Evolutionary conservation across 495 filamentous ascomycete genomes (phyloP).

Genomic region (Daldinia bambusicola): DNA sequence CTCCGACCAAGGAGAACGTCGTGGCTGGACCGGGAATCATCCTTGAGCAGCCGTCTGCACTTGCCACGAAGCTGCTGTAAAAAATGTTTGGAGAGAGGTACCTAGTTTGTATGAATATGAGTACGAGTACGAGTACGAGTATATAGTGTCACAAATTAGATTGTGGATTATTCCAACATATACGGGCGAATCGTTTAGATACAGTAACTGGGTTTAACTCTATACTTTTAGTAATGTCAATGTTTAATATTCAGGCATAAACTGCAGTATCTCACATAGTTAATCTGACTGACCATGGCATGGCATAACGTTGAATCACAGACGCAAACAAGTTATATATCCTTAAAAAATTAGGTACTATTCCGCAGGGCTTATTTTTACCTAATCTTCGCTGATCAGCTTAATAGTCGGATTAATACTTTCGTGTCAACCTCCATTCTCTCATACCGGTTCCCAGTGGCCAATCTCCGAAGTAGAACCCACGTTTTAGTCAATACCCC

Average conservation of each 20-base stretch:
- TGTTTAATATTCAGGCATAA: conserved; percentile 19
- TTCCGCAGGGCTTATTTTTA: too few relatives aligned
- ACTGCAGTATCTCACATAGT: too few relatives aligned
- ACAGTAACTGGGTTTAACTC: conserved; percentile 3
- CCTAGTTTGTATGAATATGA: too few relatives aligned
- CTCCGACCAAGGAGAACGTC: conserved; percentile 59
- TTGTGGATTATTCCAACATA: conserved; percentile 5
- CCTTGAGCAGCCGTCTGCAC: conserved; percentile 31
- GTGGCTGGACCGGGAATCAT: conserved; percentile 38
- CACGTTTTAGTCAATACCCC: background rate
- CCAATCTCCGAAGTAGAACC: too few relatives aligned
- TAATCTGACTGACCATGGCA: background rate
- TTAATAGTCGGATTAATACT: too few relatives aligned
- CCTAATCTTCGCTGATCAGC: too few relatives aligned
- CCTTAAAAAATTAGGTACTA: too few relatives aligned
- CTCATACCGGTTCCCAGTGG: too few relatives aligned
- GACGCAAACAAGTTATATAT: too few relatives aligned
- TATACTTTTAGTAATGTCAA: conserved; percentile 39
- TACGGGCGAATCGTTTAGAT: conserved; percentile 1
- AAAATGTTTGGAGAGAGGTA: too few relatives aligned
- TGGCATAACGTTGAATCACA: background rate
- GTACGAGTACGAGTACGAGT: background rate
- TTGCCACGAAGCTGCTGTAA: conserved; percentile 30
- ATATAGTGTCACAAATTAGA: background rate
- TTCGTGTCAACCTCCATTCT: too few relatives aligned